Evolutionary conservation across 1,139 yeast genomes (phyloP).

Genomic region (Dujonia santamariae): DNA sequence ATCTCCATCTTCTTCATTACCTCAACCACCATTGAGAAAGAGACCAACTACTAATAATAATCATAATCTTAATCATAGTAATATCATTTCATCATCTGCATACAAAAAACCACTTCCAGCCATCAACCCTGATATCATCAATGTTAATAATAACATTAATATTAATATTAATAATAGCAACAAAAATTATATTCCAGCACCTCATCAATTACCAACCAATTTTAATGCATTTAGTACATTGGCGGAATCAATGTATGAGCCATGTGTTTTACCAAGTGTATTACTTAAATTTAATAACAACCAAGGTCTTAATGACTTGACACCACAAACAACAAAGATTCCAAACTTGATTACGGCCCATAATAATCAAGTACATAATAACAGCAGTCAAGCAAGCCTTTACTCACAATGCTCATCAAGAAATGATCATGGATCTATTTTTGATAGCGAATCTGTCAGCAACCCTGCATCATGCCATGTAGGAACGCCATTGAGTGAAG

Average conservation of each 20-base stretch:
- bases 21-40: constrained; percentile 3
- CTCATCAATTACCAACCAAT: constrained; percentile 10
- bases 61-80: background rate
- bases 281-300: constrained; percentile 3
- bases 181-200: constrained; percentile 12
- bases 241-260: constrained; percentile 16
- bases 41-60: constrained; percentile 2
- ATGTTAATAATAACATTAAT: constrained; percentile 16
- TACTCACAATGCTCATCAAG: constrained; percentile 22
- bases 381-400: constrained; percentile 28
- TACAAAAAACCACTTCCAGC: constrained; percentile 2
- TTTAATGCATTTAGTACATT: constrained; percentile 8
- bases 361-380: constrained; percentile 16
- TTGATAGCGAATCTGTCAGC: constrained; percentile 27
- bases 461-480: constrained; percentile 15
- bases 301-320: constrained; percentile 1
- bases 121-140: constrained; percentile 19
- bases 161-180: constrained; percentile 6
- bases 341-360: constrained; percentile 5
- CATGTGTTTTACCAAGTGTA: constrained; percentile 13
- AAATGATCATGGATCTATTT: constrained; percentile 22
- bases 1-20: background rate
- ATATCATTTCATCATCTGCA: constrained; percentile 1
- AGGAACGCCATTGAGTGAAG: constrained; percentile 34
- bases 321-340: constrained; percentile 9